Evolutionary conservation across 1,139 yeast genomes (phyloP).

Genomic region (Ogataea hybrid): DNA sequence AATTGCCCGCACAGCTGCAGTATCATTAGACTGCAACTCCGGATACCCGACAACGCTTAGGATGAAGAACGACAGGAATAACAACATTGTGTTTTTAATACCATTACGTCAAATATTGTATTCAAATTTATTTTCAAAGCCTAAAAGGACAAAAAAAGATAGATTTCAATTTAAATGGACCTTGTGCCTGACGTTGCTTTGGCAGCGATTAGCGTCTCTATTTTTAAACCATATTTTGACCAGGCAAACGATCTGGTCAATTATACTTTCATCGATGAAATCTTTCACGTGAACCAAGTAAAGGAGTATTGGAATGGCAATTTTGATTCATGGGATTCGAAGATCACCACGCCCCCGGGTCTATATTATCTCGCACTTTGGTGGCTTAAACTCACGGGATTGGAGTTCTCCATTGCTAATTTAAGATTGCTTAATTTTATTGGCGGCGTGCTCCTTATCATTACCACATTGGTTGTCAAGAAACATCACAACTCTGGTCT

Average conservation of each 20-base stretch:
- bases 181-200: constrained; percentile 16
- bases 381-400: constrained; percentile 38
- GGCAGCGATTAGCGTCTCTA: constrained; percentile 11
- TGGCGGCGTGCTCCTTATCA: constrained; percentile 60
- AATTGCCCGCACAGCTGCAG: constrained; percentile 27
- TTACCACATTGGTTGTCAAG: constrained; percentile 37
- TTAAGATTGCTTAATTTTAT: constrained; percentile 59
- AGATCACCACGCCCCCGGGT: constrained; percentile 98
- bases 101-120: neutral
- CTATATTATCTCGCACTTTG: constrained; percentile 64
- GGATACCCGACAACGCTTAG: neutral
- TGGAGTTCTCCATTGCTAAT: constrained; percentile 37
- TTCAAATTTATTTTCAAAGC: neutral
- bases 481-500: constrained; percentile 39
- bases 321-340: constrained; percentile 74
- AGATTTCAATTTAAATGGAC: neutral
- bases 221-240: constrained; percentile 21
- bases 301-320: constrained; percentile 59
- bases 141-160: neutral
- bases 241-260: constrained; percentile 32
- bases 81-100: neutral
- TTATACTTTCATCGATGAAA: constrained; percentile 66
- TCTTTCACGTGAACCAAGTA: constrained; percentile 83
- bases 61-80: neutral
- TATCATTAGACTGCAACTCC: constrained; percentile 12